Evolutionary conservation across 371 early-diverging fungal genomes (phyloP).

Genomic region (Mortierella sp.): DNA sequence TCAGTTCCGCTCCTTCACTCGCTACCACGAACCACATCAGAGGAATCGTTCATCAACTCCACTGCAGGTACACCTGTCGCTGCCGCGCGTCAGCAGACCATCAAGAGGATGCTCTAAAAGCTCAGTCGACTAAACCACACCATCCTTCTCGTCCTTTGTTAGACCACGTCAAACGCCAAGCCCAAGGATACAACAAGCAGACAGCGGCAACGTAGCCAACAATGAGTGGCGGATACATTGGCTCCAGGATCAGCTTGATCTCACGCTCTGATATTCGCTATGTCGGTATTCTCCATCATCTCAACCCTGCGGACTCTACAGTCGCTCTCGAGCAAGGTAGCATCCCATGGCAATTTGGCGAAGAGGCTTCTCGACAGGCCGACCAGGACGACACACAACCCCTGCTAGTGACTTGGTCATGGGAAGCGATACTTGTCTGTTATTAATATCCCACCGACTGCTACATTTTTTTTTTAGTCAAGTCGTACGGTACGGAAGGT

Average conservation of each 20-base stretch:
- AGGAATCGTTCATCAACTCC: too few relatives aligned
- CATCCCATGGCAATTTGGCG: too few relatives aligned
- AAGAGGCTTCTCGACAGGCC: too few relatives aligned
- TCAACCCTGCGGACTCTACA: constrained; percentile 89
- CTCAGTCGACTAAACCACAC: neutral
- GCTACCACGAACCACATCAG: too few relatives aligned
- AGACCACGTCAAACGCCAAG: constrained; percentile 2
- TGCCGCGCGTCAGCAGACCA: too few relatives aligned
- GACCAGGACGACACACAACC: too few relatives aligned
- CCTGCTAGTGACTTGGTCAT: too few relatives aligned
- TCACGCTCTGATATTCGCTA: constrained; percentile 93
- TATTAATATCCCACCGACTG: neutral
- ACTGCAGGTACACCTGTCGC: too few relatives aligned
- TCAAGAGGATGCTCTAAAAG: too few relatives aligned
- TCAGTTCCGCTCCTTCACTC: too few relatives aligned
- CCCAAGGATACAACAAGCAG: neutral
- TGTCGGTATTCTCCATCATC: constrained; percentile 87
- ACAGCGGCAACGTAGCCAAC: constrained; percentile 4
- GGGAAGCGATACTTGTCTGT: neutral
- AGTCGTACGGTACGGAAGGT: constrained; percentile 88
- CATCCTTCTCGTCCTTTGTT: neutral
- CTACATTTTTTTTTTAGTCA: constrained; percentile 57
- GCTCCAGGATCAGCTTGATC: constrained; percentile 85
- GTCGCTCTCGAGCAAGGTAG: constrained; percentile 91
- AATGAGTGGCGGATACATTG: constrained; percentile 78